Percentiles rank a stretch among this genome's conserved stretches.
These are phyloP conservation scores for Aspergillus sp. DNA, from an alignment of 2,329 filamentous ascomycete genomes.

Conservation along the genomic window DNA sequence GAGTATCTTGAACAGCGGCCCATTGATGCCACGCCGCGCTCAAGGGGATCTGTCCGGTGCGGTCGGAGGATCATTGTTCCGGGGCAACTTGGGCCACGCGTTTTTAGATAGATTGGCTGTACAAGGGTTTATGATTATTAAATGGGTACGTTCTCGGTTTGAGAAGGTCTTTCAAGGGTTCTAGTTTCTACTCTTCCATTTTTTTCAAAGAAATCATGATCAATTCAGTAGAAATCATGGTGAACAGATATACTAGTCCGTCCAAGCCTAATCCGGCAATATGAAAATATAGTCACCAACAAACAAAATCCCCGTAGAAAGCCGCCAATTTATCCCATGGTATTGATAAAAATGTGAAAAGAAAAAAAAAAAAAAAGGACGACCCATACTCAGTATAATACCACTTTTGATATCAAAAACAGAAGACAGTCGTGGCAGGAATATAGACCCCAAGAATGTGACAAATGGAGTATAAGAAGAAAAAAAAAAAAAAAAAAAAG, in stretches of 20 bases:
- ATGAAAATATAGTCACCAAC: not conserved
- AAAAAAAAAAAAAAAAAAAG: not conserved
- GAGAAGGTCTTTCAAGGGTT: too few relatives aligned
- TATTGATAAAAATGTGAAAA: not conserved
- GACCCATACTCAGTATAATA: not conserved
- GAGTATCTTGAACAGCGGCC: conserved; percentile 11
- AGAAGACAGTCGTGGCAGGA: not conserved
- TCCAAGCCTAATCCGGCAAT: not conserved
- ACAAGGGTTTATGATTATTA: too few relatives aligned
- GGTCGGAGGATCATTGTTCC: conserved; percentile 32
- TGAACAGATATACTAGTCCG: not conserved
- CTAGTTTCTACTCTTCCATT: not conserved
- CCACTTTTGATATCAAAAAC: not conserved
- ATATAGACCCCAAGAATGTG: not conserved
- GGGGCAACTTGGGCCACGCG: conserved; percentile 9
- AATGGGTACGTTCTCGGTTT: too few relatives aligned
- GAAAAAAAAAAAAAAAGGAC: not conserved
- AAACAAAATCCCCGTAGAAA: not conserved
- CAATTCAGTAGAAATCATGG: not conserved
- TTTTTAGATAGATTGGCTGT: not conserved
- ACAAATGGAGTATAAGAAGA: not conserved
- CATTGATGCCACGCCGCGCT: conserved; percentile 38
- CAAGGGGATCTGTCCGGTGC: conserved; percentile 21
- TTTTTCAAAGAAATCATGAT: not conserved
- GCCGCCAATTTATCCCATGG: not conserved